These are phyloP conservation scores for Malus sieversii DNA, from an alignment of 306 rosid species.

Conservation along the genomic window DNA sequence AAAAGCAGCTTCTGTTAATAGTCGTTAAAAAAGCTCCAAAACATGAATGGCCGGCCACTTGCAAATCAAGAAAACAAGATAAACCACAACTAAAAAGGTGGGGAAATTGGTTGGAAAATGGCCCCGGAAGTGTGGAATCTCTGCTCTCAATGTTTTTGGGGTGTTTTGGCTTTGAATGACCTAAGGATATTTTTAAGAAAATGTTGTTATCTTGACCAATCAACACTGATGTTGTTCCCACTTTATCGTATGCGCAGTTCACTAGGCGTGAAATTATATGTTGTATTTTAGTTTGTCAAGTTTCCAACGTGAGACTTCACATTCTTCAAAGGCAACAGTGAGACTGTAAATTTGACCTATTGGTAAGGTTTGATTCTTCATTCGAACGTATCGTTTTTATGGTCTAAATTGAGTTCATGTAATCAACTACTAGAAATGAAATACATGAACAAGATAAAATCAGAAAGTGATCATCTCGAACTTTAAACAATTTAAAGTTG, in stretches of 20 bases:
- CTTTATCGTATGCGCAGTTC: too few relatives aligned
- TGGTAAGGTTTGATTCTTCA: neutral
- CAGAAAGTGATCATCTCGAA: neutral
- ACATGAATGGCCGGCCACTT: slow-evolving; percentile 19
- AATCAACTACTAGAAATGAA: neutral
- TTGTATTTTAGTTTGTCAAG: too few relatives aligned
- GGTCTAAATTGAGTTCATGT: neutral
- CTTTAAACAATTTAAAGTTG: neutral
- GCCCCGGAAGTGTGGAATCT: slow-evolving; percentile 17
- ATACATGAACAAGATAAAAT: neutral
- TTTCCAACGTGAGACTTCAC: neutral
- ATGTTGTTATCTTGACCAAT: neutral
- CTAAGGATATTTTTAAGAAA: neutral
- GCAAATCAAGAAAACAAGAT: slow-evolving; percentile 23
- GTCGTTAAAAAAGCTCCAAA: slow-evolving; percentile 3
- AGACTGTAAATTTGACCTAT: neutral
- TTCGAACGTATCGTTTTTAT: neutral
- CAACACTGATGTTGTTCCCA: too few relatives aligned
- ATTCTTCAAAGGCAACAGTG: neutral
- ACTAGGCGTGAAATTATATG: too few relatives aligned
- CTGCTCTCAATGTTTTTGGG: slow-evolving; percentile 7
- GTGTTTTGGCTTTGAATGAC: slow-evolving; percentile 24
- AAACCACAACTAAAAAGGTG: neutral
- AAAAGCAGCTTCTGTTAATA: slow-evolving; percentile 11
- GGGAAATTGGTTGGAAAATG: slow-evolving; percentile 7